Conservation (phyloP, 345 rosid species). For the Physaria fendleri region DNA sequence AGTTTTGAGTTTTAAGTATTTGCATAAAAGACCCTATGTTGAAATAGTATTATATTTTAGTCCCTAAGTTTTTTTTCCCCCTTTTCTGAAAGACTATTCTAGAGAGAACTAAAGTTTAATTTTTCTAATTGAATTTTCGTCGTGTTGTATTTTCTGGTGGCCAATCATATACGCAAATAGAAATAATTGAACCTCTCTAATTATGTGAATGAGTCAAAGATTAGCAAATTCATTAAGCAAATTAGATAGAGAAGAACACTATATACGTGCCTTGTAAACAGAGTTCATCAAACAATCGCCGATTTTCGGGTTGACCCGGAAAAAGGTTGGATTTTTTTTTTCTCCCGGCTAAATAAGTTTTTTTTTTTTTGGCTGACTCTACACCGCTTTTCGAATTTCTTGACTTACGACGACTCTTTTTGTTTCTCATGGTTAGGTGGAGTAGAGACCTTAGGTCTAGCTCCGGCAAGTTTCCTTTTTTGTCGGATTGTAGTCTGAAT, state of each 20-base stretch:
- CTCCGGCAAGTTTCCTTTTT: not conserved
- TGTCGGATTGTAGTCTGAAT: not conserved
- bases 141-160: no score
- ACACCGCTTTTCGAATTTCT: not conserved
- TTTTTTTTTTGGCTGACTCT: not conserved
- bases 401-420: conserved; percentile 6
- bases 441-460: not conserved
- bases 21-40: not conserved
- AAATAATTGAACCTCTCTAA: not conserved
- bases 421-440: conserved; percentile 7
- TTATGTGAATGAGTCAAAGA: conserved; percentile 6
- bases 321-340: not conserved
- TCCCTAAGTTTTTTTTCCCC: conserved; percentile 8
- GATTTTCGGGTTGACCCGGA: conserved; percentile 22
- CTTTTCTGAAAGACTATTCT: no score
- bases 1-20: conserved; percentile 15
- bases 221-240: not conserved
- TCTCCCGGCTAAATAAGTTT: not conserved
- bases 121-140: no score
- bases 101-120: no score
- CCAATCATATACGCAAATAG: not conserved
- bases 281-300: not conserved
- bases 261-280: no score
- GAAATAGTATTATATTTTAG: not conserved
- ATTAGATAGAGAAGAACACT: no score